These are phyloP conservation scores for Cryptococcus jaspeensis DNA, from an alignment of 1,284 basidiomycete species.

Conservation along the genomic window DNA sequence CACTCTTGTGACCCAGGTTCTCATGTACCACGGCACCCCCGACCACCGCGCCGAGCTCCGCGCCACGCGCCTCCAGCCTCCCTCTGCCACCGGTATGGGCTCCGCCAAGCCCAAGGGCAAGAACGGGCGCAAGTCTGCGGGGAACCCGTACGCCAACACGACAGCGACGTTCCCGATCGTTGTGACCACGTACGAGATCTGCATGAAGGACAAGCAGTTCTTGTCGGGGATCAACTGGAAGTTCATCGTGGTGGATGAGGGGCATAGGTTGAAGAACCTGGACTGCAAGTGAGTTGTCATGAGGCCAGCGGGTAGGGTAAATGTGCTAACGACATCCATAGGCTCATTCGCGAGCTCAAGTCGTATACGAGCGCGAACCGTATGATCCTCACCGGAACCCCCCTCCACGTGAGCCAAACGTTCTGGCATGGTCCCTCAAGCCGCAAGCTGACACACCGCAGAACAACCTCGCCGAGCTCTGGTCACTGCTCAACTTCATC, in stretches of 20 bases:
- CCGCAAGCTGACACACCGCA: slow-evolving; percentile 39
- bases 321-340: slow-evolving; percentile 16
- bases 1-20: slow-evolving; percentile 52
- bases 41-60: slow-evolving; percentile 73
- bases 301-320: not conserved
- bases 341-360: slow-evolving; percentile 86
- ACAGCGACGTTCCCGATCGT: slow-evolving; percentile 53
- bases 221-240: slow-evolving; percentile 76
- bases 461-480: slow-evolving; percentile 93
- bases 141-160: slow-evolving; percentile 26
- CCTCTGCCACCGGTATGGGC: slow-evolving; percentile 25
- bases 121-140: slow-evolving; percentile 26
- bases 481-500: slow-evolving; percentile 93
- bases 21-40: slow-evolving; percentile 85
- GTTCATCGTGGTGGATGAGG: slow-evolving; percentile 94
- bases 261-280: slow-evolving; percentile 89
- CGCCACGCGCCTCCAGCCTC: slow-evolving; percentile 52
- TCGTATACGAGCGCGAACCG: slow-evolving; percentile 78
- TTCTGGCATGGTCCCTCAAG: too few species aligned
- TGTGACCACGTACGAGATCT: slow-evolving; percentile 89
- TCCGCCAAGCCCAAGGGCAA: slow-evolving; percentile 27
- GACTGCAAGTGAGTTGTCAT: slow-evolving; percentile 63
- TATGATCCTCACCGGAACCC: slow-evolving; percentile 91
- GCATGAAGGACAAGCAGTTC: slow-evolving; percentile 74
- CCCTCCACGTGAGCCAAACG: slow-evolving; percentile 68